Percentiles rank a stretch among this genome's conserved stretches.
phyloP scores from a whole-genome alignment of 768 basidiomycete genomes.

The Suillus clintonianus region DNA sequence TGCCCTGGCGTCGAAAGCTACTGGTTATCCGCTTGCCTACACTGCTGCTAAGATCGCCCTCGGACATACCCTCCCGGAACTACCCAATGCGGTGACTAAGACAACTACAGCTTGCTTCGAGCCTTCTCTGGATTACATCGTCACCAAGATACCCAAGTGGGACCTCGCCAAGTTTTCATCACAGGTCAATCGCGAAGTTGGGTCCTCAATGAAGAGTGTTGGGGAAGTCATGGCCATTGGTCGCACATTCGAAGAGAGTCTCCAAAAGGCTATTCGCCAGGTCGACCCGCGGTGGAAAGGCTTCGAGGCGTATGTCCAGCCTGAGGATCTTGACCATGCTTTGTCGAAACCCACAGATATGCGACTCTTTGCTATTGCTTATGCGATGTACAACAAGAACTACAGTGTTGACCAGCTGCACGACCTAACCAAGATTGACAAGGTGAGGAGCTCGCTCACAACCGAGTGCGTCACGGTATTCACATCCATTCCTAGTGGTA shows the following conservation, averaged over 20 bases:
- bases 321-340: slow-evolving; percentile 81
- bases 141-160: slow-evolving; percentile 99
- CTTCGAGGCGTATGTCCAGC: slow-evolving; percentile 91
- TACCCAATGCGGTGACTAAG: slow-evolving; percentile 98
- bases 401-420: slow-evolving; percentile 91
- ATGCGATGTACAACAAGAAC: slow-evolving; percentile 93
- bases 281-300: slow-evolving; percentile 97
- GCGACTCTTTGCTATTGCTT: slow-evolving; percentile 94
- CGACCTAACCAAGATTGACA: slow-evolving; percentile 97
- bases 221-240: slow-evolving; percentile 99
- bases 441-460: slow-evolving; percentile 47
- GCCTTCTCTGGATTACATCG: slow-evolving; percentile 97
- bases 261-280: slow-evolving; percentile 98
- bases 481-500: slow-evolving; percentile 68
- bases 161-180: slow-evolving; percentile 96
- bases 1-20: slow-evolving; percentile 97
- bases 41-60: slow-evolving; percentile 99
- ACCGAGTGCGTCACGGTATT: background rate
- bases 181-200: slow-evolving; percentile 92
- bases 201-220: slow-evolving; percentile 98
- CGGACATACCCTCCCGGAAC: slow-evolving; percentile 94
- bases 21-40: slow-evolving; percentile 98
- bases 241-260: slow-evolving; percentile 96
- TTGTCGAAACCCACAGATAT: slow-evolving; percentile 89
- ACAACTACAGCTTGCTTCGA: slow-evolving; percentile 99